A percentile compares a stretch with the other conserved stretches of the same genome.
Evolutionary conservation across 2,329 filamentous ascomycete genomes (phyloP).

Genomic region (Colletotrichum cordylinicola): DNA sequence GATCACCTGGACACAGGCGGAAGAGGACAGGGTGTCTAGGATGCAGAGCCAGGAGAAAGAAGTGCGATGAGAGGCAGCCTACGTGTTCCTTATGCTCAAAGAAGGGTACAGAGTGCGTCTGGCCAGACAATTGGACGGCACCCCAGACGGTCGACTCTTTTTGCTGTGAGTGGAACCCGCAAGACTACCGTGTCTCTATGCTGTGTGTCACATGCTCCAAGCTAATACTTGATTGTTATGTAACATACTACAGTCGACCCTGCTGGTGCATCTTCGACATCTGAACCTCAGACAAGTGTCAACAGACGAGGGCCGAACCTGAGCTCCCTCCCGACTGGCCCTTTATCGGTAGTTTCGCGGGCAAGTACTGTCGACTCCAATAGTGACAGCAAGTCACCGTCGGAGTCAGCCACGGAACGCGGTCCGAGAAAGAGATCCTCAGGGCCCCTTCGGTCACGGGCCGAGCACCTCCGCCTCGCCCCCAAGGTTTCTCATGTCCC

Average conservation of each 20-base stretch:
- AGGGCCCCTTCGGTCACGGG: no score
- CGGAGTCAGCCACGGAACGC: not conserved
- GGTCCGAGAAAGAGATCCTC: no score
- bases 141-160: not conserved
- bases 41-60: not conserved
- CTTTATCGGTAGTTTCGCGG: not conserved
- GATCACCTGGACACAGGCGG: not conserved
- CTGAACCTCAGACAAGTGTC: not conserved
- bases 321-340: not conserved
- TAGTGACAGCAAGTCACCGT: not conserved
- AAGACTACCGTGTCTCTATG: not conserved
- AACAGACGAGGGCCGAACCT: not conserved
- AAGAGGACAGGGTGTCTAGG: not conserved
- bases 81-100: not conserved
- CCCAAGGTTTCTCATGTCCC: not conserved
- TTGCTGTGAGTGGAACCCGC: not conserved
- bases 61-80: not conserved
- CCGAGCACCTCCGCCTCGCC: not conserved
- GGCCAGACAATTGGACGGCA: not conserved
- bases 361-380: not conserved
- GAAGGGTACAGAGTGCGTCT: not conserved
- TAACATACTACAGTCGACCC: not conserved
- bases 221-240: not conserved
- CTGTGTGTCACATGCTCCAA: not conserved
- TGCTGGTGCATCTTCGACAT: not conserved